Evolutionary conservation across 2,329 filamentous ascomycete species (phyloP).

Genomic region (Drechslerella dactyloides): DNA sequence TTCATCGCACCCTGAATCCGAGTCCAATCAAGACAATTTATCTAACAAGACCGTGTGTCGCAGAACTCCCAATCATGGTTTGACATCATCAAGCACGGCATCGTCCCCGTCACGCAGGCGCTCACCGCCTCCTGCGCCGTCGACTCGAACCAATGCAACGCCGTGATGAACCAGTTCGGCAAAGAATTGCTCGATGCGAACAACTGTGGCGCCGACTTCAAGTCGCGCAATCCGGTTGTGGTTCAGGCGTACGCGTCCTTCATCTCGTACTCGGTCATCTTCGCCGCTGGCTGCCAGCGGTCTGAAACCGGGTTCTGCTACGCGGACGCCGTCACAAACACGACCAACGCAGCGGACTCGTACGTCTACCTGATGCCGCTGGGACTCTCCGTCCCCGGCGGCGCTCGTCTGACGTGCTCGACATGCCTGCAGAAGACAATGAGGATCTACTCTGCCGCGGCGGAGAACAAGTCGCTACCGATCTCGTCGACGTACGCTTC

Average conservation of each 20-base stretch:
- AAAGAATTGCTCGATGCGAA: slow-evolving; percentile 66
- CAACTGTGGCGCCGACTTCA: slow-evolving; percentile 76
- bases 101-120: slow-evolving; percentile 74
- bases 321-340: slow-evolving; percentile 81
- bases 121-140: slow-evolving; percentile 79
- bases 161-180: slow-evolving; percentile 70
- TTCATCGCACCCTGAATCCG: background rate
- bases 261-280: slow-evolving; percentile 76
- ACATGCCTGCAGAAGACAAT: slow-evolving; percentile 80
- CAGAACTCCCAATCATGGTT: slow-evolving; percentile 87
- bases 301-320: slow-evolving; percentile 67
- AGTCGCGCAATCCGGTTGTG: slow-evolving; percentile 71
- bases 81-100: slow-evolving; percentile 70
- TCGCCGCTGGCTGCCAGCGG: slow-evolving; percentile 79
- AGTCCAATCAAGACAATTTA: background rate
- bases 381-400: slow-evolving; percentile 72
- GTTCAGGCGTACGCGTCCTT: slow-evolving; percentile 77
- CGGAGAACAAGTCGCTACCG: slow-evolving; percentile 69
- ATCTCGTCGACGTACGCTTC: slow-evolving; percentile 72
- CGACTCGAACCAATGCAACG: slow-evolving; percentile 69
- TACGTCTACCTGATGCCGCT: slow-evolving; percentile 87
- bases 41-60: slow-evolving; percentile 19
- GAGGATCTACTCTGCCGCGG: slow-evolving; percentile 75
- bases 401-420: slow-evolving; percentile 75
- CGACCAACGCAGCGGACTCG: slow-evolving; percentile 70